phyloP scores from a whole-genome alignment of 2,329 filamentous ascomycete species.

The Beauveria sp. region DNA sequence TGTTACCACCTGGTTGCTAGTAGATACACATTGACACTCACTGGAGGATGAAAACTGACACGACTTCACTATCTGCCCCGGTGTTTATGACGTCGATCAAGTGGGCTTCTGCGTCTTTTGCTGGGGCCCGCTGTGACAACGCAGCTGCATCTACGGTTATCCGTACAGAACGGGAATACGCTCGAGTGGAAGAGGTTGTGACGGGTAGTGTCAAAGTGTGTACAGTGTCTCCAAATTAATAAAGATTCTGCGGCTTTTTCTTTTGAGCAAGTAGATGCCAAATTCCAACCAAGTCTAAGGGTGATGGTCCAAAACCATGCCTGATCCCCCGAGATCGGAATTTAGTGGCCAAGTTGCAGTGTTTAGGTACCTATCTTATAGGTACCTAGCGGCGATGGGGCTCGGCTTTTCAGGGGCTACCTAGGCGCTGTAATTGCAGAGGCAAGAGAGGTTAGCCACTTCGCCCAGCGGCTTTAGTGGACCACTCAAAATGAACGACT shows the following conservation, averaged over 20 bases:
- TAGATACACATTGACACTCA: no score
- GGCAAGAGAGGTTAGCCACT: not conserved
- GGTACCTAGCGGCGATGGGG: no score
- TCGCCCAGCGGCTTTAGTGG: not conserved
- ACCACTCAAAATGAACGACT: not conserved
- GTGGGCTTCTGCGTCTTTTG: not conserved
- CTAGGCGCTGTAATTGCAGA: not conserved
- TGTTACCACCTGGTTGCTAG: no score
- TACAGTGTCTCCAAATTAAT: not conserved
- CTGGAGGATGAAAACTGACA: not conserved
- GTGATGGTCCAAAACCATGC: not conserved
- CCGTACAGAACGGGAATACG: not conserved
- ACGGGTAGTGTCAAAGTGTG: not conserved
- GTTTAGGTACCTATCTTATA: no score
- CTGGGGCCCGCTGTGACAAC: not conserved
- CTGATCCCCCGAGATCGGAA: not conserved
- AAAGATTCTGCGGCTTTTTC: not conserved
- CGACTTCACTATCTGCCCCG: slow-evolving; percentile 2
- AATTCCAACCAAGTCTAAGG: not conserved
- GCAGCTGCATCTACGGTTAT: not conserved
- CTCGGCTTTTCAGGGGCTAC: not conserved
- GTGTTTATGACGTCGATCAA: slow-evolving; percentile 6
- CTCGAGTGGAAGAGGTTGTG: not conserved
- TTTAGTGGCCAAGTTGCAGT: not conserved
- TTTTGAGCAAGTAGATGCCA: no score